A percentile compares a stretch with the other conserved stretches of the same genome.
Evolutionary conservation across 768 basidiomycete genomes (phyloP).

Genomic region (Rickenella mellea): DNA sequence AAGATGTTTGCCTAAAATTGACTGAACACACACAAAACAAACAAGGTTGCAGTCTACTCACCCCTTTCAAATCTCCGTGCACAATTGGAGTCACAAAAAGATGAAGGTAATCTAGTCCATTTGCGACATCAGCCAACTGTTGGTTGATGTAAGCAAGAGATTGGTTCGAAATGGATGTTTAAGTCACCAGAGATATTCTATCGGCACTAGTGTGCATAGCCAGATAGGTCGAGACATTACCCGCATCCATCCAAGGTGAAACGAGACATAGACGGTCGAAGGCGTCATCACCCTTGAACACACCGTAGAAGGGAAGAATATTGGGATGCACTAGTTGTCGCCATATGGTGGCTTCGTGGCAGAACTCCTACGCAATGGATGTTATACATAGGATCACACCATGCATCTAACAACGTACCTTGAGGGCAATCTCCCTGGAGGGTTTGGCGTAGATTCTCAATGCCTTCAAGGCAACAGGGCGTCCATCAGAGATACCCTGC

Average conservation of each 20-base stretch:
- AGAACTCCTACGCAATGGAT: no score
- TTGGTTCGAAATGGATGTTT: not conserved
- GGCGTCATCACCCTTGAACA: slow-evolving; percentile 13
- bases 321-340: slow-evolving; percentile 10
- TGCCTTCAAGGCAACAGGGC: no score
- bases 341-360: slow-evolving; percentile 18
- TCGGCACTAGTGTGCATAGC: slow-evolving; percentile 1
- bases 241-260: slow-evolving; percentile 20
- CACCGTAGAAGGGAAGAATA: slow-evolving; percentile 15
- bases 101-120: not conserved
- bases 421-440: no score
- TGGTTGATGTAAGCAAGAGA: not conserved
- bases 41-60: no score
- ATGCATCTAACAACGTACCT: no score
- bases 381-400: no score
- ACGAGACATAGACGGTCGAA: slow-evolving; percentile 11
- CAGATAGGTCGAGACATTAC: slow-evolving; percentile 14
- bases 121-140: not conserved
- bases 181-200: not conserved
- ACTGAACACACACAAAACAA: no score
- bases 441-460: no score
- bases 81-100: not conserved
- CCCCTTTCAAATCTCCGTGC: not conserved
- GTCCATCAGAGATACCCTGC: no score
- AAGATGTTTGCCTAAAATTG: no score